Conservation (phyloP, 768 basidiomycete species). For the Leucocoprinus leucothites region DNA sequence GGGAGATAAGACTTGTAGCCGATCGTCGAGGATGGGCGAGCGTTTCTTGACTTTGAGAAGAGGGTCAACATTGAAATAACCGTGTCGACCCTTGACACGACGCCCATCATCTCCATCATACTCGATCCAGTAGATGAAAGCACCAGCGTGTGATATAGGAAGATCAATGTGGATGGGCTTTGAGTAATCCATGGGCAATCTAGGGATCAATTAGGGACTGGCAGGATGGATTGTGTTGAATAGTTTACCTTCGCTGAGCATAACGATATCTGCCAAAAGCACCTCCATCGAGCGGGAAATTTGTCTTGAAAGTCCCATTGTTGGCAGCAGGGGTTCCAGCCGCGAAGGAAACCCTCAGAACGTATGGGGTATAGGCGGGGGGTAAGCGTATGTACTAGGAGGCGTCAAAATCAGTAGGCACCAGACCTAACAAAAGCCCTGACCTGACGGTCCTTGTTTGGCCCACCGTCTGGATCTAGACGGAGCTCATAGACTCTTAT, state of each 20-base stretch:
- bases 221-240: constrained; percentile 7
- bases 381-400: constrained; percentile 92
- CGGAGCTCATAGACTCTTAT: constrained; percentile 84
- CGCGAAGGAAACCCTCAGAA: constrained; percentile 86
- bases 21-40: constrained; percentile 63
- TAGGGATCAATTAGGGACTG: constrained; percentile 28
- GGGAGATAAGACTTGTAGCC: constrained; percentile 49
- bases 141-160: constrained; percentile 94
- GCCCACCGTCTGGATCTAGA: constrained; percentile 89
- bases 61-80: constrained; percentile 97
- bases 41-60: constrained; percentile 75
- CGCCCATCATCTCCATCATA: constrained; percentile 67
- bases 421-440: constrained; percentile 24
- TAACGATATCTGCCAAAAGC: constrained; percentile 74
- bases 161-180: constrained; percentile 93
- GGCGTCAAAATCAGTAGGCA: constrained; percentile 12
- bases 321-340: constrained; percentile 89
- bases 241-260: constrained; percentile 69
- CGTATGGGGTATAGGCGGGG: constrained; percentile 84
- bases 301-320: constrained; percentile 92
- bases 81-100: constrained; percentile 79
- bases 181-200: constrained; percentile 81
- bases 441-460: constrained; percentile 80
- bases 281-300: constrained; percentile 95
- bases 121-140: constrained; percentile 94